Evolutionary conservation across 768 basidiomycete genomes (phyloP).

Genomic region (Nevesoporus exiguus): DNA sequence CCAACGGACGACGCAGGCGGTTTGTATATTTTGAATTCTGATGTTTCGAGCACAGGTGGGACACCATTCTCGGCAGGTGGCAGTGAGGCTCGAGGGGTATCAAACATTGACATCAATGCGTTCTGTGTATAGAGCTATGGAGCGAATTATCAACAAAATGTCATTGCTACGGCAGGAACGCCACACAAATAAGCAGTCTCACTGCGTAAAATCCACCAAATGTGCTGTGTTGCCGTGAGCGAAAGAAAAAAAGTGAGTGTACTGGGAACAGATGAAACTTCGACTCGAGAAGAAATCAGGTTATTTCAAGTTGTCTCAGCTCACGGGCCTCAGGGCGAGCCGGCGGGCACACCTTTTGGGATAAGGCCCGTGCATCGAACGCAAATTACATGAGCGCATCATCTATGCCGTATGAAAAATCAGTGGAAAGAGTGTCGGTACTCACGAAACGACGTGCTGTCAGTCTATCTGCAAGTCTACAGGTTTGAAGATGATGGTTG

Average conservation of each 20-base stretch:
- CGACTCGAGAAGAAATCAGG: constrained; percentile 39
- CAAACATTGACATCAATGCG: constrained; percentile 23
- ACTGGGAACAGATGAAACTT: neutral
- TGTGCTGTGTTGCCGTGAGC: neutral
- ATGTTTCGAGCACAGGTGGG: constrained; percentile 4
- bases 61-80: neutral
- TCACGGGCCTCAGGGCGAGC: constrained; percentile 61
- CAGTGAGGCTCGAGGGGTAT: constrained; percentile 12
- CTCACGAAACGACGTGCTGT: constrained; percentile 12
- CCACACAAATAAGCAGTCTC: constrained; percentile 11
- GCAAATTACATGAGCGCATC: constrained; percentile 84
- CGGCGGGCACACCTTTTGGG: constrained; percentile 77
- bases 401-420: constrained; percentile 24
- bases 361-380: constrained; percentile 66
- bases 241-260: constrained; percentile 8
- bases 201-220: constrained; percentile 3
- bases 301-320: constrained; percentile 63
- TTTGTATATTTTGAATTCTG: constrained; percentile 49
- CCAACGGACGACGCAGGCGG: constrained; percentile 34
- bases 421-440: neutral
- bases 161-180: constrained; percentile 6
- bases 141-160: constrained; percentile 16
- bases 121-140: constrained; percentile 13
- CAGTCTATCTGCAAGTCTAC: neutral
- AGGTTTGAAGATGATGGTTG: neutral